Conservation (phyloP, 2,329 filamentous ascomycete genomes). For the Fusarium sp. region DNA sequence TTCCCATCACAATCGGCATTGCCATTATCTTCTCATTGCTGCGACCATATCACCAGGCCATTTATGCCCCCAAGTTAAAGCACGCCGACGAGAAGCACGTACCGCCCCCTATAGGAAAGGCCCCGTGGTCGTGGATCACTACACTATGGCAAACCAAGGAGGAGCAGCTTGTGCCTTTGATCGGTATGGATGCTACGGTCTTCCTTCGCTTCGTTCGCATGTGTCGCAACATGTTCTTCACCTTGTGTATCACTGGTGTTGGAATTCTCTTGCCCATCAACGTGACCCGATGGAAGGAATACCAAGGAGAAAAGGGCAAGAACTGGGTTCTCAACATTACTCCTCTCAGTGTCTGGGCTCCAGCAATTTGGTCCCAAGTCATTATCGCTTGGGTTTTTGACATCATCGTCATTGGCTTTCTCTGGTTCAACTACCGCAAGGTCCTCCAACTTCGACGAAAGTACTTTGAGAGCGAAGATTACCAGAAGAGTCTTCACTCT, state of each 20-base stretch:
- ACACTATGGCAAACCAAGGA: constrained; percentile 86
- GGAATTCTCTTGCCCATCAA: constrained; percentile 87
- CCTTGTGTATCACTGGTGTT: constrained; percentile 80
- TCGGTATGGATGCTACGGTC: constrained; percentile 91
- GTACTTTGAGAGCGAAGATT: constrained; percentile 90
- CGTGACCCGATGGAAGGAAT: constrained; percentile 61
- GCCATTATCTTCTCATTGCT: constrained; percentile 88
- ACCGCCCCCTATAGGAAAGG: constrained; percentile 87
- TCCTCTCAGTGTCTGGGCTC: constrained; percentile 68
- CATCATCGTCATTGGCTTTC: constrained; percentile 80
- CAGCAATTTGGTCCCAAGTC: constrained; percentile 72
- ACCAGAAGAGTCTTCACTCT: constrained; percentile 88
- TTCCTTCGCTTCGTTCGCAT: constrained; percentile 92
- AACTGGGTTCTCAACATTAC: constrained; percentile 73
- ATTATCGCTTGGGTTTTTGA: constrained; percentile 77
- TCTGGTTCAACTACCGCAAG: constrained; percentile 92
- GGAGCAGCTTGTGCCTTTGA: constrained; percentile 80
- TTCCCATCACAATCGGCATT: constrained; percentile 81
- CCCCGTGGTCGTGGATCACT: constrained; percentile 88
- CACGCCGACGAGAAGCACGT: constrained; percentile 92
- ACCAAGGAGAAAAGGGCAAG: constrained; percentile 36
- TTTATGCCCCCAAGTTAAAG: constrained; percentile 95
- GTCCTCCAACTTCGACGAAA: constrained; percentile 79
- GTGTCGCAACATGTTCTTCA: constrained; percentile 90
- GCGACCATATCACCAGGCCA: constrained; percentile 89